Evolutionary conservation across 331 rosid genomes (phyloP).

Genomic region (Saraca asoca): DNA sequence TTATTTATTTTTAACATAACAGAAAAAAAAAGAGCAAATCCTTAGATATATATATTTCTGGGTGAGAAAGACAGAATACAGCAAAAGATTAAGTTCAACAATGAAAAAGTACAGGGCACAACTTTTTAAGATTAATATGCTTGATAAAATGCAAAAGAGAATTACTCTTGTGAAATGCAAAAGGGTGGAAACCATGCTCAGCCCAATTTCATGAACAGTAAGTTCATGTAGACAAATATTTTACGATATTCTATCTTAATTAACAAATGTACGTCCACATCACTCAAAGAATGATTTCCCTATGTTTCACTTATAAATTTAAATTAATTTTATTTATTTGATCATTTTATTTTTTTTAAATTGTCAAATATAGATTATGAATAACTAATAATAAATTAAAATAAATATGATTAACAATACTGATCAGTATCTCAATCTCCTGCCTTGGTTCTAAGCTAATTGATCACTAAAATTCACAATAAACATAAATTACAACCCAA

Average conservation of each 20-base stretch:
- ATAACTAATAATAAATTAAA: no score
- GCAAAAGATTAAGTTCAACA: constrained; percentile 26
- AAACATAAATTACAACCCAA: background rate
- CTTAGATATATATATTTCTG: constrained; percentile 18
- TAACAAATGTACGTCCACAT: no score
- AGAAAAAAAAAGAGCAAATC: no score
- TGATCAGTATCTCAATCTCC: no score
- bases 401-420: no score
- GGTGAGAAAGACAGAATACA: constrained; percentile 30
- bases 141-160: constrained; percentile 12
- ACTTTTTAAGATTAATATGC: constrained; percentile 18
- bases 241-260: constrained; percentile 4
- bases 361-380: no score
- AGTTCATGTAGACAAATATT: background rate
- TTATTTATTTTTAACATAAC: no score
- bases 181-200: background rate
- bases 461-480: background rate
- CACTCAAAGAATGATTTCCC: no score
- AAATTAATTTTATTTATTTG: no score
- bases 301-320: no score
- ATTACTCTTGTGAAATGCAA: background rate
- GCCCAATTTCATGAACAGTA: background rate
- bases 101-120: constrained; percentile 17
- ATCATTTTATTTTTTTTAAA: no score
- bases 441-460: background rate